Percentiles rank a stretch among this genome's conserved stretches.
Conservation (phyloP, 768 basidiomycete genomes). For the Obba rivulosa region DNA sequence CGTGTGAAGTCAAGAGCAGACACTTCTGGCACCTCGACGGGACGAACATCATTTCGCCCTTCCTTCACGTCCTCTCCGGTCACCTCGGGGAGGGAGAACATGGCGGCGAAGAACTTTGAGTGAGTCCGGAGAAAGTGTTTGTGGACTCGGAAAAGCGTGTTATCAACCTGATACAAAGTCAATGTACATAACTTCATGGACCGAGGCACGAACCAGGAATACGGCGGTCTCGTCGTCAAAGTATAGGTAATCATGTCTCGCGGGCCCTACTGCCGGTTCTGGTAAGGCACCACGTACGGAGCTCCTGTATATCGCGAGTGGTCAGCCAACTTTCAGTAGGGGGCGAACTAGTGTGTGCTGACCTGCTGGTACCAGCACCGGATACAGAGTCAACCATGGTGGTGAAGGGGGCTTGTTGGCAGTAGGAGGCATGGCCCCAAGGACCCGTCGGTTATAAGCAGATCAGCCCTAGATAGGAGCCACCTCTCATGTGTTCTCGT, state of each 20-base stretch:
- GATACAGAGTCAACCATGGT: too few species aligned
- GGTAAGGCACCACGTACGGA: neutral
- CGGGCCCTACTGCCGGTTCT: neutral
- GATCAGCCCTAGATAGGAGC: too few species aligned
- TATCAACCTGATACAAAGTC: conserved; percentile 8
- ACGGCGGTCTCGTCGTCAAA: conserved; percentile 9
- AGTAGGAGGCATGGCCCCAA: too few species aligned
- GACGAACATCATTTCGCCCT: conserved; percentile 11
- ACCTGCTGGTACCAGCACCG: too few species aligned
- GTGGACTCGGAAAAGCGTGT: conserved; percentile 19
- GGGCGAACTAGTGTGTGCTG: too few species aligned
- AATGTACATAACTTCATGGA: neutral
- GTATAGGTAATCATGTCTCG: conserved; percentile 10
- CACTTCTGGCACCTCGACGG: conserved; percentile 8
- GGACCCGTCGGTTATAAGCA: too few species aligned
- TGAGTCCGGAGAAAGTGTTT: conserved; percentile 12
- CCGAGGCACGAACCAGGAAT: conserved; percentile 10
- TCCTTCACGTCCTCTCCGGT: conserved; percentile 1
- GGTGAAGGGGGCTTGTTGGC: too few species aligned
- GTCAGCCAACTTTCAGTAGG: too few species aligned
- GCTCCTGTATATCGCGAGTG: too few species aligned
- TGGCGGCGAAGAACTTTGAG: conserved; percentile 12
- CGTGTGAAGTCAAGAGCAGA: conserved; percentile 13
- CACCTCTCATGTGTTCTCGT: too few species aligned
- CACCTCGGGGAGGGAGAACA: conserved; percentile 12